Evolutionary conservation across 208 protist species (phyloP), one percentile per base, ranked within the genome.

Genomic region (Trypanosomatidae sp.): DNA sequence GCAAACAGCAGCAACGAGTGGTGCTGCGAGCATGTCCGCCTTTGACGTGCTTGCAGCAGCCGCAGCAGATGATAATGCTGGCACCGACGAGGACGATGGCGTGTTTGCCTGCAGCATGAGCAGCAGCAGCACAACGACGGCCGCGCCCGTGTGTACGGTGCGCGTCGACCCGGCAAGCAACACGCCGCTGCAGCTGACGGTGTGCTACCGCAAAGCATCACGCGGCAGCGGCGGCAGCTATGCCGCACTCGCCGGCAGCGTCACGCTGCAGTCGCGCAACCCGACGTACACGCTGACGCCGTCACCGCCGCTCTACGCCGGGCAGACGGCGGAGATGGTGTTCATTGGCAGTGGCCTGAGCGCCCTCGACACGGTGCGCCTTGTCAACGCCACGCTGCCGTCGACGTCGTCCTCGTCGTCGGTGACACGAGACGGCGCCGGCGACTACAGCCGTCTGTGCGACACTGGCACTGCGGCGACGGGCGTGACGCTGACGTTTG

Each of bases 161-260:
- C 21, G 62, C 16, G 78, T 90, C 23, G 66, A 88, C 53, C 71
- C 74, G 4, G 43, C 33, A 24, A 51, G 43, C 24, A 90, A 90
- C 45, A 22, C 51, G 7, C 71, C 54, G 11, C 50, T 79, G 35
- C 40, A 33, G 7, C 49, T 88, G 13, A 37, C 59, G n/a, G 66
- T 87, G 16, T 94, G 78, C 55, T 94, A 94, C 65, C 48, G 43
- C 3, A 87, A 86, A 44, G 30, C 27, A 20, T n/a, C n/a, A n/a
- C n/a, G n/a, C n/a, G n/a, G n/a, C n/a, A 47, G 56, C 11, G 23
- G 35, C 32, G 40, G 32, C 6, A 89, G 79, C 54, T 83, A 76
- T 33, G 81, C 75, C 2, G 40, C 58, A 43, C 24, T 94, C n/a
- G 52, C 28, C 30, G 69, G 63, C 5, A 60, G 22, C 4, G 50